Evolutionary conservation across 1,284 basidiomycete species (phyloP), one percentile per base, ranked within the genome.

Genomic region (Pseudozyma hubeiensis): DNA sequence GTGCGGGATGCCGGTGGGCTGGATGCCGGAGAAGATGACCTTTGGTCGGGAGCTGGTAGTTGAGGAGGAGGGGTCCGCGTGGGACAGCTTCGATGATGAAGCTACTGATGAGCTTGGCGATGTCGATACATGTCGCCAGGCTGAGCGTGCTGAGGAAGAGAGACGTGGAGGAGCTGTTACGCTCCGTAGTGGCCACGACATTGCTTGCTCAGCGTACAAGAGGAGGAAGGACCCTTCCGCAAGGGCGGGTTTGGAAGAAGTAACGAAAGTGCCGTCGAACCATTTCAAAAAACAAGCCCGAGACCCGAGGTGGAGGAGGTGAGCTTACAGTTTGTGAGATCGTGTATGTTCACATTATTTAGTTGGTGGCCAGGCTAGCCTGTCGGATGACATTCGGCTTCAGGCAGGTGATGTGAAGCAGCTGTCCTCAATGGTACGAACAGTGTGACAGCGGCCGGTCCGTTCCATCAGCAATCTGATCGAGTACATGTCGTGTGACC

Each of bases 1-100:
- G 86, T 95, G 93, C 47, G 93, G 92, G 5, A 92, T 89, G 0
- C 93, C 93, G 7, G 91, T 93, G 0, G 91, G 91, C 79, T 92
- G 92, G 41, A 93, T 93, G 8, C 92, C 93, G 7, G 91, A 92
- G 81, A 94, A 90, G 44, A 94, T 86, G 46, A 90, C 72, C 16
- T 52, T 54, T 49, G 63, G 55, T 7, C 49, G 46, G 40, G 43
- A n/a, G 6, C 47, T 16, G 17, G 17, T 10, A 40, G 17, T 19
- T 14, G 52, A 45, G 14, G 33, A 45, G 5, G 29, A 10, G 16
- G 49, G 10, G 11, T 34, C 5, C n/a, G 47, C 10, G 13, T 5
- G 51, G 34, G 48, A 46, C 5, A 46, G 40, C 43, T 49, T 47
- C n/a, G 49, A 51, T 9, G 43, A 14, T 16, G 57, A 51, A 13